Base-by-base conservation (phyloP, 495 filamentous ascomycete genomes). In the Friedmanniomyces simplex region DNA sequence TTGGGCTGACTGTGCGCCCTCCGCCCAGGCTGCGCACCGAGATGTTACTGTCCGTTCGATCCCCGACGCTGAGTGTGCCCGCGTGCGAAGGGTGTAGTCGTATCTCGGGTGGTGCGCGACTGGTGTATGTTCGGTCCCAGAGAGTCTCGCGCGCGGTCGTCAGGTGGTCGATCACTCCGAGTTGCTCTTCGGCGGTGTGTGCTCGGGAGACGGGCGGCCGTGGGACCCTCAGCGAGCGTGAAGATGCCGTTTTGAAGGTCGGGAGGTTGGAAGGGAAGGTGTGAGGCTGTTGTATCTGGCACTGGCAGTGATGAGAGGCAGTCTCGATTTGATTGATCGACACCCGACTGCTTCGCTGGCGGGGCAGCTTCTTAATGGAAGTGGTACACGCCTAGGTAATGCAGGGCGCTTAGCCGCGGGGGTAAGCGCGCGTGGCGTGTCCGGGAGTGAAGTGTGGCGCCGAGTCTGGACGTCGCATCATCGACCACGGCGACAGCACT, bases 11-110 rank as follows among this genome's bases (percentile, higher is more conserved):
- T 53, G 62, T 63, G 41, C 62, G 57, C 50, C 68, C 68, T 28
- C 66, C 69, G 36, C 68, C 68, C 28, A 73, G 52, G 50, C 60
- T 67, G 18, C 62, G 49, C 26, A 73, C 65, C 32, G 62, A 67
- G 62, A 73, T 72, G 59, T 67, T 70, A 36, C 67, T 71, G 65
- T 73, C 70, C 32, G 66, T 70, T 20, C 70, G 66, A 50, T 67
- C 62, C 25, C 66, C 57, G 37, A 71, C 52, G n/a, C 61, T 57
- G 39, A 73, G 69, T 10, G 70, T 69, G n/a, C 65, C 66, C 21
- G 69, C 68, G 67, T 71, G 66, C 24, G 70, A 70, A 3, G 71
- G 71, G 45, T 55, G 52, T 43, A 73, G 66, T 21, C 58, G 64
- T 4, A 64, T 64, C 24, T 68, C 68, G 50, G 68, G 70, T 24